These are phyloP conservation scores for Trichoderma koningii DNA, from an alignment of 2,329 filamentous ascomycete species.

Conservation along the genomic window DNA sequence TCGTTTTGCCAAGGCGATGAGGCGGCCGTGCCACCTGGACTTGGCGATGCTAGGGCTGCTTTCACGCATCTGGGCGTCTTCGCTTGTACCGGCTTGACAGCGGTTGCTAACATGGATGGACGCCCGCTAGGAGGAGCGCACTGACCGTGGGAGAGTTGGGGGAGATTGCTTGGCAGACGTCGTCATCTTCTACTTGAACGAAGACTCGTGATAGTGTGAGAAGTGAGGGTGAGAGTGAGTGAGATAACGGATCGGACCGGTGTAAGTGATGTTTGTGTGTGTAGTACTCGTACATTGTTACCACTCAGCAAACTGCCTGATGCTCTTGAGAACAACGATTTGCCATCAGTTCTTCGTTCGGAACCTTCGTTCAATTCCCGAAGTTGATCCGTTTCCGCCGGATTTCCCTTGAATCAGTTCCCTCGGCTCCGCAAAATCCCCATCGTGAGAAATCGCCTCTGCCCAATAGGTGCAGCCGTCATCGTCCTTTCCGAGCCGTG, in stretches of 20 bases:
- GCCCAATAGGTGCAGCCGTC: constrained; percentile 10
- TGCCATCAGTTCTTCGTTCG: neutral
- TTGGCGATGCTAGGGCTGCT: constrained; percentile 22
- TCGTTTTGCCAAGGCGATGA: constrained; percentile 15
- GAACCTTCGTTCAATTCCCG: no score
- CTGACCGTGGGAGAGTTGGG: no score
- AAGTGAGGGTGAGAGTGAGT: no score
- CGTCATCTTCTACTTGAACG: no score
- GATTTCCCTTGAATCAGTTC: neutral
- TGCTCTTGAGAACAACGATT: neutral
- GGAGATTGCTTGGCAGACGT: no score
- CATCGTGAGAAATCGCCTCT: neutral
- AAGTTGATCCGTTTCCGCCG: constrained; percentile 22
- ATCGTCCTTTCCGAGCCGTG: constrained; percentile 15
- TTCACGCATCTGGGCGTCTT: neutral
- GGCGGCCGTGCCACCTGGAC: constrained; percentile 11
- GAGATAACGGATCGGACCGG: no score
- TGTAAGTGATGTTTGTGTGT: no score
- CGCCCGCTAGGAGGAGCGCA: no score
- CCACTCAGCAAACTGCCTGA: no score
- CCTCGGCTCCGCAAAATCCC: constrained; percentile 1
- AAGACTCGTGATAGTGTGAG: no score
- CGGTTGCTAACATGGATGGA: no score
- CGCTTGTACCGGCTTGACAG: neutral
- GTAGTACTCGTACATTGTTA: neutral